Evolutionary conservation across 2,329 filamentous ascomycete species (phyloP).

Genomic region (Pyricularia pennisetigena): DNA sequence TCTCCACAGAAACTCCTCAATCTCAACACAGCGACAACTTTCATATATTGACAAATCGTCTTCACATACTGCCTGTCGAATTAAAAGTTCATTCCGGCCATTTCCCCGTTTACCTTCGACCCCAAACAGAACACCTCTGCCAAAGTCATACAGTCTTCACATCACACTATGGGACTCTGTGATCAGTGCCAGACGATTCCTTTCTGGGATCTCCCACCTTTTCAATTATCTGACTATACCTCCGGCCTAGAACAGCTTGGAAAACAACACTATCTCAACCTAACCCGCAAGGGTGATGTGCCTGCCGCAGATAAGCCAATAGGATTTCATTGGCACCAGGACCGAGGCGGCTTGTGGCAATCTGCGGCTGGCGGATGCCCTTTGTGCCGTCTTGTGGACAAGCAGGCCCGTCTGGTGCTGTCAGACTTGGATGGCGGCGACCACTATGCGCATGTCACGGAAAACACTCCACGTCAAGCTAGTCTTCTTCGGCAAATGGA

Average conservation of each 20-base stretch:
- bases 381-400: slow-evolving; percentile 2
- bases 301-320: background rate
- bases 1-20: too few relatives aligned
- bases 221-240: background rate
- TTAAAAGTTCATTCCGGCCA: background rate
- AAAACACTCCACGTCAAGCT: background rate
- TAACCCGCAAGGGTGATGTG: background rate
- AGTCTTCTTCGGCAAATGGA: background rate
- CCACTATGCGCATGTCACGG: background rate
- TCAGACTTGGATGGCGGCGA: background rate
- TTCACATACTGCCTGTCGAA: background rate
- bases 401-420: background rate
- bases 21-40: background rate
- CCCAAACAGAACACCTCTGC: background rate
- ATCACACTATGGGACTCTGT: background rate
- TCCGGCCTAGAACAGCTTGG: background rate
- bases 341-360: slow-evolving; percentile 3
- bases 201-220: background rate
- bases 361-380: slow-evolving; percentile 2
- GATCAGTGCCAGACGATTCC: slow-evolving; percentile 1
- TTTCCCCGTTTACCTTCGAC: background rate
- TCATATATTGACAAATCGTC: background rate
- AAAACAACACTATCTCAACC: background rate
- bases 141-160: background rate
- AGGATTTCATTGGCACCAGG: slow-evolving; percentile 1